phyloP scores from a whole-genome alignment of 768 basidiomycete genomes.

The Tephrocybe sp. region DNA sequence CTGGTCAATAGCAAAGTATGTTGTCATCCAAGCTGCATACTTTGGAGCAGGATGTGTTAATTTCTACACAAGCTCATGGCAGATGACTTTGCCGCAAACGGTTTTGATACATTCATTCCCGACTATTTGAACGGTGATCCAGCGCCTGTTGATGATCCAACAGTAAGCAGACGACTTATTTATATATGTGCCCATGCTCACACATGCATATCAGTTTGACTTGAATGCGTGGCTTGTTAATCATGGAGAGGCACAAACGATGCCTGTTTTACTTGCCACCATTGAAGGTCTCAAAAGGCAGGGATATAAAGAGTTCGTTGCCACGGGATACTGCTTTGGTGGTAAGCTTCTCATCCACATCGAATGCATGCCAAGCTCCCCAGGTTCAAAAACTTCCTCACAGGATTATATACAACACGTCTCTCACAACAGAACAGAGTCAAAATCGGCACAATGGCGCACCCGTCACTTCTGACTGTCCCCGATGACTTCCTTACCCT shows the following conservation, averaged over 20 bases:
- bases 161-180: too few species aligned
- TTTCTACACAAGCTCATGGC: constrained; percentile 12
- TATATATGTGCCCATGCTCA: too few species aligned
- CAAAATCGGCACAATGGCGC: constrained; percentile 28
- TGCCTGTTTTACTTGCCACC: constrained; percentile 29
- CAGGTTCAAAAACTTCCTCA: too few species aligned
- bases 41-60: too few species aligned
- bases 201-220: constrained; percentile 21
- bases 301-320: constrained; percentile 32
- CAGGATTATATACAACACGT: constrained; percentile 30
- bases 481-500: constrained; percentile 31
- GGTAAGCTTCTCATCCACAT: constrained; percentile 9
- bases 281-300: constrained; percentile 30
- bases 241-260: constrained; percentile 28
- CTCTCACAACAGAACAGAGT: constrained; percentile 28
- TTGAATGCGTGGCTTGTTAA: constrained; percentile 28
- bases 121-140: constrained; percentile 20
- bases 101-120: constrained; percentile 18
- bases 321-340: constrained; percentile 37
- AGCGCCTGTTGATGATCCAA: constrained; percentile 15
- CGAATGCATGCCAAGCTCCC: too few species aligned
- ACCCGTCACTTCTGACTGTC: constrained; percentile 33
- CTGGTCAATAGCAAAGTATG: constrained; percentile 17
- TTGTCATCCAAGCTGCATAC: too few species aligned
- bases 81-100: constrained; percentile 19